phyloP scores from a whole-genome alignment of 768 basidiomycete species.

The Coprinopsis cinerea region DNA sequence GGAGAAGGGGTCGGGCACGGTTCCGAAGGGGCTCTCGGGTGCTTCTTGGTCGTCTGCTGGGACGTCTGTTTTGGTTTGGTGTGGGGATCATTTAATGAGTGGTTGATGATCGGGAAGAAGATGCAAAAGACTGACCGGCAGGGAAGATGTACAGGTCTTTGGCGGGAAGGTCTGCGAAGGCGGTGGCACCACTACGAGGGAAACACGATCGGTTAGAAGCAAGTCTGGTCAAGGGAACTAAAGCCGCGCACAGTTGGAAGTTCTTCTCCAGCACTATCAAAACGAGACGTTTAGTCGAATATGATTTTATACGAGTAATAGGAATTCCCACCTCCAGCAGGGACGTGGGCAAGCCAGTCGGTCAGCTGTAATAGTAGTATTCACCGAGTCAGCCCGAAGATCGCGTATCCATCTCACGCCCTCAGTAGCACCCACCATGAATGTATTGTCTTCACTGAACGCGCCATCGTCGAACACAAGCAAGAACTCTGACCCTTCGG shows the following conservation, averaged over 20 bases:
- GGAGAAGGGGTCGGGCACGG: slow-evolving; percentile 38
- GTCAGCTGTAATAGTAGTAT: too few species aligned
- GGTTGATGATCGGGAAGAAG: too few species aligned
- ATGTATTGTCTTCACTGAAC: slow-evolving; percentile 49
- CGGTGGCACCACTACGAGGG: slow-evolving; percentile 24
- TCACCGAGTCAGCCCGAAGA: background rate
- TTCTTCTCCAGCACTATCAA: slow-evolving; percentile 44
- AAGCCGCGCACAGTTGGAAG: slow-evolving; percentile 30
- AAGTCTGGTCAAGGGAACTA: background rate
- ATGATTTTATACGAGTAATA: background rate
- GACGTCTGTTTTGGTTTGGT: slow-evolving; percentile 24
- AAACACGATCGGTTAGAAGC: background rate
- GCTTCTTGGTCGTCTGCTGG: slow-evolving; percentile 18
- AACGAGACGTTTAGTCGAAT: background rate
- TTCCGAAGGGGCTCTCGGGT: slow-evolving; percentile 38
- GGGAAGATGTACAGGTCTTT: slow-evolving; percentile 51
- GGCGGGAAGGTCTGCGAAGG: slow-evolving; percentile 38
- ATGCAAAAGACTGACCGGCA: slow-evolving; percentile 23
- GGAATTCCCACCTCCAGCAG: slow-evolving; percentile 35
- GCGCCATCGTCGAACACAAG: slow-evolving; percentile 47
- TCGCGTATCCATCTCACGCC: background rate
- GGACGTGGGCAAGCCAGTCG: slow-evolving; percentile 50
- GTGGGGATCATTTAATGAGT: background rate
- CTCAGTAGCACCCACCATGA: slow-evolving; percentile 38
- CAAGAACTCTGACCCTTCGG: slow-evolving; percentile 46